These are phyloP conservation scores for Nakazawaea ambrosiae DNA, from an alignment of 805 yeast species.

Conservation along the genomic window DNA sequence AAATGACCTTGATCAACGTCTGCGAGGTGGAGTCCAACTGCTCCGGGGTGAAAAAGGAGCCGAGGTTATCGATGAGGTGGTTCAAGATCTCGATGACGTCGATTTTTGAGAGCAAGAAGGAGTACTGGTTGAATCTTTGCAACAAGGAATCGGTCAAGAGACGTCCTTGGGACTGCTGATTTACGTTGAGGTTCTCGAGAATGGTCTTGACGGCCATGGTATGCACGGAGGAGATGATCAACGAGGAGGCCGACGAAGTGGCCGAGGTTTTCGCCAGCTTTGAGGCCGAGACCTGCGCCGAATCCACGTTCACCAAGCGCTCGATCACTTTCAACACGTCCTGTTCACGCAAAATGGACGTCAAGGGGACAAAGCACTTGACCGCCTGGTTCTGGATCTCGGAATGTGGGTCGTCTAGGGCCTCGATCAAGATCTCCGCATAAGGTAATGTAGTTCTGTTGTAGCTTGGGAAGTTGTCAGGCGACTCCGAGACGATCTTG, in stretches of 20 bases:
- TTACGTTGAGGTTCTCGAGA: constrained; percentile 25
- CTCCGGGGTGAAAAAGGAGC: constrained; percentile 18
- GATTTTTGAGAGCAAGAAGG: constrained; percentile 24
- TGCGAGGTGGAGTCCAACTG: constrained; percentile 19
- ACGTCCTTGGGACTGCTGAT: constrained; percentile 15
- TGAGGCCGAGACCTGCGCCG: constrained; percentile 8
- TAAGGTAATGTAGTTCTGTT: constrained; percentile 2
- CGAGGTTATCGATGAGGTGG: constrained; percentile 44
- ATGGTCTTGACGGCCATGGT: constrained; percentile 45
- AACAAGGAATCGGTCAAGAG: constrained; percentile 27
- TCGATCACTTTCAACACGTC: constrained; percentile 24
- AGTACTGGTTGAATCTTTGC: constrained; percentile 27
- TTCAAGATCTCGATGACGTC: constrained; percentile 57
- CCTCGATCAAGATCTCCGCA: constrained; percentile 7
- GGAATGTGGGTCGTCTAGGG: constrained; percentile 51
- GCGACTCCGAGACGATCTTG: constrained; percentile 23
- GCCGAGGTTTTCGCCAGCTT: no score
- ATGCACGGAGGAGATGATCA: constrained; percentile 41
- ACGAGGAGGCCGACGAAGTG: constrained; percentile 7
- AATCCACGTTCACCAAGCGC: constrained; percentile 8
- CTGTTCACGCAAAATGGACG: constrained; percentile 29
- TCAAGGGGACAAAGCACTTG: constrained; percentile 34
- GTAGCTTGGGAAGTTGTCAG: constrained; percentile 17
- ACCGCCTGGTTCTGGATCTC: constrained; percentile 75
- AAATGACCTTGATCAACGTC: constrained; percentile 28